Percentiles rank a stretch among this genome's conserved stretches.
phyloP scores from a whole-genome alignment of 2,329 filamentous ascomycete species.

The Fusarium floridanum region DNA sequence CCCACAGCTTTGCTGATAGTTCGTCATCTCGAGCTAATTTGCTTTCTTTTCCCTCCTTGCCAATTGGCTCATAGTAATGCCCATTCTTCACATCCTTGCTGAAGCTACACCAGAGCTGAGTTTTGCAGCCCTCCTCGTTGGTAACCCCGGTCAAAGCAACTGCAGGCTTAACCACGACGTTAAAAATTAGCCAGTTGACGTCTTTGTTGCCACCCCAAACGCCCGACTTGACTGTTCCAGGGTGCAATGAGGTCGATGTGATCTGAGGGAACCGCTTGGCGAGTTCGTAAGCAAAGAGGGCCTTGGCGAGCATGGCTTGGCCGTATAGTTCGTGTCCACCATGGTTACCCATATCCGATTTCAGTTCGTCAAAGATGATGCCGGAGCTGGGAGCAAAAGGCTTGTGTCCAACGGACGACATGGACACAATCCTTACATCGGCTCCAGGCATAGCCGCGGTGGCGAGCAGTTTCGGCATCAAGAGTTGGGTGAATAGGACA shows the following conservation, averaged over 20 bases:
- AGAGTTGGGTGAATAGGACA: conserved; percentile 14
- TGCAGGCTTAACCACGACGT: not conserved
- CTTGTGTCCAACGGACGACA: conserved; percentile 9
- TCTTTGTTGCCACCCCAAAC: conserved; percentile 1
- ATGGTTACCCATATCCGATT: conserved; percentile 2
- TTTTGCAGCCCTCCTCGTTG: not conserved
- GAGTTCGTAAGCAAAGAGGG: not conserved
- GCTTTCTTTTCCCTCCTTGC: conserved; percentile 5
- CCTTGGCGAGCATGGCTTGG: not conserved
- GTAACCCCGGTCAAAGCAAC: not conserved
- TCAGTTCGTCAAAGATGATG: conserved; percentile 10
- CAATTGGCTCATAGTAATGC: conserved; percentile 14
- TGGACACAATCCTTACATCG: conserved; percentile 17
- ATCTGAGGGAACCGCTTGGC: conserved; percentile 8
- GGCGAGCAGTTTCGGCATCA: conserved; percentile 13
- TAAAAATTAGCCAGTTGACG: not conserved
- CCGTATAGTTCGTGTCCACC: not conserved
- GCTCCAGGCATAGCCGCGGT: conserved; percentile 8
- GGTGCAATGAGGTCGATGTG: not conserved
- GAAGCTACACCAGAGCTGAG: conserved; percentile 17
- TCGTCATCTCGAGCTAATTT: not conserved
- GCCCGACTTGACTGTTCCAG: not conserved
- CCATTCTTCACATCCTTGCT: conserved; percentile 10
- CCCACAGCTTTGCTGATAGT: not conserved
- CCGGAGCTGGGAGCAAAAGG: conserved; percentile 2